Percentiles rank a stretch among this genome's conserved stretches.
Conservation (phyloP, 768 basidiomycete genomes). For the Termitomyces sp. region DNA sequence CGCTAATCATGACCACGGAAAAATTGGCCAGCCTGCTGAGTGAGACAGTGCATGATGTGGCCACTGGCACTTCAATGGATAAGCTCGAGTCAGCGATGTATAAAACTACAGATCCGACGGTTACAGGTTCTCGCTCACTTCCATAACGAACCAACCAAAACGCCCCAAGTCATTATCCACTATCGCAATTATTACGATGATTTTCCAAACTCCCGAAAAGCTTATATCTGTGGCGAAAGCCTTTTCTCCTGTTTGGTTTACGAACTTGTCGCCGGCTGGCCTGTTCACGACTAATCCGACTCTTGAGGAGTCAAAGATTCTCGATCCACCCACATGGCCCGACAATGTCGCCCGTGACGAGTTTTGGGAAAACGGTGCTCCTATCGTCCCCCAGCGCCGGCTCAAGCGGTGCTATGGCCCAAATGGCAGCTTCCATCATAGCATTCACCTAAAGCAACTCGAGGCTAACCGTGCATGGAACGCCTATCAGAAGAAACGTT, state of each 20-base stretch:
- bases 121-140: not conserved
- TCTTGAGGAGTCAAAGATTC: not conserved
- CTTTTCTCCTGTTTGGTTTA: not conserved
- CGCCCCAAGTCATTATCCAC: not conserved
- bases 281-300: conserved; percentile 2
- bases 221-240: conserved; percentile 8
- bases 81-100: not conserved
- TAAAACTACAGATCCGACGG: not conserved
- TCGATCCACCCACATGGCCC: conserved; percentile 8
- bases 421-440: conserved; percentile 6
- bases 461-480: not conserved
- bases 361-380: conserved; percentile 4
- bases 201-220: conserved; percentile 7
- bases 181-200: not conserved
- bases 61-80: not conserved
- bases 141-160: not conserved
- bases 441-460: not conserved
- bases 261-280: conserved; percentile 8
- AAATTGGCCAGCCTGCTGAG: not conserved
- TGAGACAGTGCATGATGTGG: not conserved
- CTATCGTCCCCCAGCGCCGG: not conserved
- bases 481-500: not conserved
- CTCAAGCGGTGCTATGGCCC: conserved; percentile 2
- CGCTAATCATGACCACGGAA: not conserved
- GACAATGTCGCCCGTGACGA: not conserved